Conservation (phyloP, 768 basidiomycete species). For the Hydnomerulius pinastri region DNA sequence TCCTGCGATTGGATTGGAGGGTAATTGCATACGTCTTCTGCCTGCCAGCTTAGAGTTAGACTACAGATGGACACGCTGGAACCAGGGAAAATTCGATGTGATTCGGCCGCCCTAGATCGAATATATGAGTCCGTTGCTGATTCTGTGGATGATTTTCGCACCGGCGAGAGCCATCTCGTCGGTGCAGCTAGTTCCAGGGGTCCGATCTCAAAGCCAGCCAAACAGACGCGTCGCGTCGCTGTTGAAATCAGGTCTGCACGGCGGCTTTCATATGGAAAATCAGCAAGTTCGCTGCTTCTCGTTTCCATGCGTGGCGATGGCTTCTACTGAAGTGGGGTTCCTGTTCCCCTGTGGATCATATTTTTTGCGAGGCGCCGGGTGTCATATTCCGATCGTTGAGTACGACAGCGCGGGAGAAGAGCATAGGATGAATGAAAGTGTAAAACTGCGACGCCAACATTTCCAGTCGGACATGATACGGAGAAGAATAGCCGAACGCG, state of each 20-base stretch:
- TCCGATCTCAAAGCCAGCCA: conserved; percentile 31
- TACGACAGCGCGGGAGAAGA: conserved; percentile 9
- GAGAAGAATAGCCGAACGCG: conserved; percentile 3
- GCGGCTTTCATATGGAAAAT: neutral
- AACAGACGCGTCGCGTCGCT: conserved; percentile 54
- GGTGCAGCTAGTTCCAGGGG: conserved; percentile 15
- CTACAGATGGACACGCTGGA: neutral
- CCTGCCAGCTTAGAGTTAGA: conserved; percentile 4
- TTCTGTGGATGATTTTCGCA: neutral
- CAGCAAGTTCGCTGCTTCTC: neutral
- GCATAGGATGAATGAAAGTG: conserved; percentile 15
- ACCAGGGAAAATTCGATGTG: neutral
- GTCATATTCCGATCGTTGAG: neutral
- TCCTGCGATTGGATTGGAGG: conserved; percentile 2
- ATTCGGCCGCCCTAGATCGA: conserved; percentile 7
- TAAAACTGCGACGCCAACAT: conserved; percentile 12
- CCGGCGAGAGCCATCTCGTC: neutral
- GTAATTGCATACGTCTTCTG: conserved; percentile 9
- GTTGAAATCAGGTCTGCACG: conserved; percentile 13
- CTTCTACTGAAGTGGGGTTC: neutral
- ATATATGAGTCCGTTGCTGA: neutral
- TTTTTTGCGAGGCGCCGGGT: conserved; percentile 8
- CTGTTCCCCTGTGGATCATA: neutral
- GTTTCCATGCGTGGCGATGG: neutral
- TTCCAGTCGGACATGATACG: conserved; percentile 12